A percentile compares a stretch with the other conserved stretches of the same genome.
These are phyloP conservation scores for Nothophytophthora sp. DNA, from an alignment of 352 stramenopile genomes.

Conservation along the genomic window DNA sequence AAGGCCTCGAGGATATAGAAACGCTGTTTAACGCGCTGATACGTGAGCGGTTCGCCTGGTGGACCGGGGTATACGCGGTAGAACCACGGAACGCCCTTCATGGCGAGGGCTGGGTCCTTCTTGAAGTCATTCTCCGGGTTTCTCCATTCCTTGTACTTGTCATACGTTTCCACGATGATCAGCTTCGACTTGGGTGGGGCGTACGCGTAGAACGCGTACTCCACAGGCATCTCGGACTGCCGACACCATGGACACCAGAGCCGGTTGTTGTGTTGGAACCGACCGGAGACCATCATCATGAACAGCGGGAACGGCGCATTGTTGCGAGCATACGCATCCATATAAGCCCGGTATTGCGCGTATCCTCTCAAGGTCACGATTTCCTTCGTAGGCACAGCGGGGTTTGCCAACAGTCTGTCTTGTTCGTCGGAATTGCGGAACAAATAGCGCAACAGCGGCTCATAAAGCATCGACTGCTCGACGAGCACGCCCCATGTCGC, in stretches of 20 bases:
- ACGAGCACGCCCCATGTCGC: constrained; percentile 61
- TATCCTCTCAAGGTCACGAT: constrained; percentile 53
- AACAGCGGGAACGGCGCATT: constrained; percentile 52
- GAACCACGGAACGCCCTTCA: constrained; percentile 69
- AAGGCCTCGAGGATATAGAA: constrained; percentile 37
- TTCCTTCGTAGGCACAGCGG: constrained; percentile 47
- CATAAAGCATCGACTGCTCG: constrained; percentile 46
- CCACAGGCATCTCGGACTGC: constrained; percentile 57
- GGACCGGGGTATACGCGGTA: constrained; percentile 43
- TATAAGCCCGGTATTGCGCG: constrained; percentile 37
- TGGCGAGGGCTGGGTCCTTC: constrained; percentile 40
- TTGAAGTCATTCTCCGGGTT: constrained; percentile 76
- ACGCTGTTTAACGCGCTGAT: constrained; percentile 35
- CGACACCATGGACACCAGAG: constrained; percentile 81
- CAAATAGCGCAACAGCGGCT: constrained; percentile 61
- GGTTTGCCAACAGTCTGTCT: constrained; percentile 37
- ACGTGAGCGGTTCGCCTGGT: constrained; percentile 26
- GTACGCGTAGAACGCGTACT: constrained; percentile 71
- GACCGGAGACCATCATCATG: constrained; percentile 71
- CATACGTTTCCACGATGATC: constrained; percentile 51
- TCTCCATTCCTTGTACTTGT: constrained; percentile 70
- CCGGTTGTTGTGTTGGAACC: constrained; percentile 62
- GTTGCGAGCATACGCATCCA: constrained; percentile 28
- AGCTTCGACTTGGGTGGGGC: constrained; percentile 52
- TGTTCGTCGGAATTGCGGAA: constrained; percentile 59